These are phyloP conservation scores for Solanum chacoense DNA, from an alignment of 305 asterid species.

Conservation along the genomic window DNA sequence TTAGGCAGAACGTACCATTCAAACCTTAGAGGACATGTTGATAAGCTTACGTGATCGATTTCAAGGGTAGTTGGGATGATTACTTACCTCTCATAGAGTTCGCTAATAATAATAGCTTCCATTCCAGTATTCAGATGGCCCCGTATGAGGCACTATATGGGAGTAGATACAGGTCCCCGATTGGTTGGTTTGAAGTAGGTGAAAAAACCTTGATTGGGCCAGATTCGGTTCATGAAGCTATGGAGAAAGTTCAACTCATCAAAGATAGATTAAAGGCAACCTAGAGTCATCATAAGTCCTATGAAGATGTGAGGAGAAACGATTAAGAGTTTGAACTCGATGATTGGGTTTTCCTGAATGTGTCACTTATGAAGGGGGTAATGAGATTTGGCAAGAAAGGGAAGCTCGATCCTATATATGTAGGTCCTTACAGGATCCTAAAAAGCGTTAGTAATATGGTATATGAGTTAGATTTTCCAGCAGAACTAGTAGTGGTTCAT, in stretches of 20 bases:
- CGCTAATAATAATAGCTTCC: neutral
- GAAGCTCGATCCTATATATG: no score
- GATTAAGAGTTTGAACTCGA: no score
- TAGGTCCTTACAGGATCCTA: neutral
- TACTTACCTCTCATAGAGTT: neutral
- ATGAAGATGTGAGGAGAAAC: neutral
- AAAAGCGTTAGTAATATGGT: neutral
- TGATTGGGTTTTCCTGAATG: neutral
- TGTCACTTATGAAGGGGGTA: neutral
- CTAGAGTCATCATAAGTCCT: neutral
- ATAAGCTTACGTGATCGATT: neutral
- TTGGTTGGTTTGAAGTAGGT: neutral
- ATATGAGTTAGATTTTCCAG: neutral
- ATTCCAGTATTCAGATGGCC: neutral
- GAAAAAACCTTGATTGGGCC: neutral
- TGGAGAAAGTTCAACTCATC: neutral
- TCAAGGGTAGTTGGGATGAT: neutral
- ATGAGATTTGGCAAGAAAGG: neutral
- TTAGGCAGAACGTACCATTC: neutral
- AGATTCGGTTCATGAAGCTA: no score
- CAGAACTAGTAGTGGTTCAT: neutral
- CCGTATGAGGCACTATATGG: neutral
- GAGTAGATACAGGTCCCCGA: neutral
- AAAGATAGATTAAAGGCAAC: neutral
- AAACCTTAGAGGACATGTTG: neutral